A percentile compares a stretch with the other conserved stretches of the same genome.
These are phyloP conservation scores for Amanita pseudoporphyria DNA, from an alignment of 768 basidiomycete species.

Conservation along the genomic window DNA sequence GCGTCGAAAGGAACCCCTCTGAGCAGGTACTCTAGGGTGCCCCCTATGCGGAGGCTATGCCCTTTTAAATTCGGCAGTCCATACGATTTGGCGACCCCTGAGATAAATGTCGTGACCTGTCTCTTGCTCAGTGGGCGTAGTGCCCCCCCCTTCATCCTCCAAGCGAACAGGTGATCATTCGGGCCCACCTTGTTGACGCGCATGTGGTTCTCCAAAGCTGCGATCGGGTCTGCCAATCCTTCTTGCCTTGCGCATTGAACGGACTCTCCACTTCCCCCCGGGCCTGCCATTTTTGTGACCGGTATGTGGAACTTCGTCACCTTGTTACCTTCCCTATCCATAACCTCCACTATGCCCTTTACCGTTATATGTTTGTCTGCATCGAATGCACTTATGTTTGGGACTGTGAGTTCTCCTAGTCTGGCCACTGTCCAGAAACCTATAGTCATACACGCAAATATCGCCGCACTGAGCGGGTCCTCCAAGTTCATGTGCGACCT, in stretches of 20 bases:
- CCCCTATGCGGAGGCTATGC: constrained; percentile 21
- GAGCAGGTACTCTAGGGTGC: constrained; percentile 18
- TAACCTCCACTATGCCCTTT: neutral
- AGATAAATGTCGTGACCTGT: neutral
- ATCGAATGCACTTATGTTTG: neutral
- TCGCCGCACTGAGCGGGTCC: neutral
- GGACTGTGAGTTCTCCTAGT: neutral
- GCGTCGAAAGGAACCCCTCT: constrained; percentile 18
- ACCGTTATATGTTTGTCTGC: neutral
- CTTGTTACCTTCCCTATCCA: neutral
- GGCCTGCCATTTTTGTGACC: constrained; percentile 1
- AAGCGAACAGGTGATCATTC: constrained; percentile 11
- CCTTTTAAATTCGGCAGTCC: constrained; percentile 14
- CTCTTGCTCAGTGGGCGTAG: neutral
- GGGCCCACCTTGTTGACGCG: constrained; percentile 15
- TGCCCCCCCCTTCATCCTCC: neutral
- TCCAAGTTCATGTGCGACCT: neutral
- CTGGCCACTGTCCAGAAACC: neutral
- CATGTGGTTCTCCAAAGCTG: constrained; percentile 16
- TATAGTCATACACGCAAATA: neutral
- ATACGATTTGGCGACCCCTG: neutral
- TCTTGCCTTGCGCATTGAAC: constrained; percentile 17
- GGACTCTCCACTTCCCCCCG: constrained; percentile 17
- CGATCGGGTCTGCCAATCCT: constrained; percentile 12
- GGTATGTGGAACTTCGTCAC: constrained; percentile 9